Evolutionary conservation across 306 rosid genomes (phyloP).

Genomic region (Casuarina glauca): DNA sequence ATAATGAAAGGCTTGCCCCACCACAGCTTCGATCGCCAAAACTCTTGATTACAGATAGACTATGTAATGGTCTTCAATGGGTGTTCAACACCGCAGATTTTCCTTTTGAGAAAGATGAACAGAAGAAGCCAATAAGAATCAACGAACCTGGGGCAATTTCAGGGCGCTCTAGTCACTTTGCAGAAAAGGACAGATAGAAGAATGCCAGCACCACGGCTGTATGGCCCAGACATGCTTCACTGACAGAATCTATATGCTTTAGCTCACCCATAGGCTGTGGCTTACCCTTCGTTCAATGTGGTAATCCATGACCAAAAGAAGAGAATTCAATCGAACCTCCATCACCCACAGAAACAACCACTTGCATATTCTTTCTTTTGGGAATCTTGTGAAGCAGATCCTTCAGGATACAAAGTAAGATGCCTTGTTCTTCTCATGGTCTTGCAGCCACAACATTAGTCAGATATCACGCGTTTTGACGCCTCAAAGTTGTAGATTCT

Average conservation of each 20-base stretch:
- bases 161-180: slow-evolving; percentile 19
- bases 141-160: not conserved
- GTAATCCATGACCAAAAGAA: slow-evolving; percentile 29
- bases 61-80: slow-evolving; percentile 14
- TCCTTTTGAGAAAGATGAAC: slow-evolving; percentile 14
- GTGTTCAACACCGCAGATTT: not conserved
- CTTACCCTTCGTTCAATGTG: slow-evolving; percentile 6
- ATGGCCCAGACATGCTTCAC: slow-evolving; percentile 19
- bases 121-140: not conserved
- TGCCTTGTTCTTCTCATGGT: not conserved
- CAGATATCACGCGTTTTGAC: slow-evolving; percentile 13
- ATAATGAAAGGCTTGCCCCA: slow-evolving; percentile 35
- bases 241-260: slow-evolving; percentile 28
- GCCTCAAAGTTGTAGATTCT: slow-evolving; percentile 8
- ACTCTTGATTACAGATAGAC: slow-evolving; percentile 24
- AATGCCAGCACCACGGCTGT: not conserved
- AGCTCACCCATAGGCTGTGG: slow-evolving; percentile 21
- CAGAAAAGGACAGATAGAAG: slow-evolving; percentile 6
- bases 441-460: slow-evolving; percentile 1
- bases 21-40: slow-evolving; percentile 20
- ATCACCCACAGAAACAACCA: slow-evolving; percentile 34
- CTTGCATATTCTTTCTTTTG: slow-evolving; percentile 22
- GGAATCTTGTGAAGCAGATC: slow-evolving; percentile 23
- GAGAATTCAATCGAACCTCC: slow-evolving; percentile 32
- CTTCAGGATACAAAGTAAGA: not conserved